A percentile compares a stretch with the other conserved stretches of the same genome.
phyloP scores from a whole-genome alignment of 495 filamentous ascomycete genomes.

The Lophiostoma macrostomum region DNA sequence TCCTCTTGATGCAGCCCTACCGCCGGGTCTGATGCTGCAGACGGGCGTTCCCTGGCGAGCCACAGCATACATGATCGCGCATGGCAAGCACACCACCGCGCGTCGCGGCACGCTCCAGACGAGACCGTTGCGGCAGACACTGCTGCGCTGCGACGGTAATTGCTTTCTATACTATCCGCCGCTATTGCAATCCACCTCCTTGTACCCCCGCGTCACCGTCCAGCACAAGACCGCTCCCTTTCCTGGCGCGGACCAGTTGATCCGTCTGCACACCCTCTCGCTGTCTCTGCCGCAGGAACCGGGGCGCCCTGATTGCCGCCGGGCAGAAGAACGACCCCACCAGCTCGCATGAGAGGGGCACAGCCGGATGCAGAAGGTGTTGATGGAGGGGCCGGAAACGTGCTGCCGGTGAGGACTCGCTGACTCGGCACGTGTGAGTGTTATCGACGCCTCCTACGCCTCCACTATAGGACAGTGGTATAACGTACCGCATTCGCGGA shows the following conservation, averaged over 20 bases:
- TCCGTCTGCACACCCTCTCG: conserved; percentile 20
- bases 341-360: conserved; percentile 21
- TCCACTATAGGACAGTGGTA: too few species aligned
- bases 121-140: too few species aligned
- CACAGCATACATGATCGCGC: too few species aligned
- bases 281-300: background rate
- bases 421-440: too few species aligned
- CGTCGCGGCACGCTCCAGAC: too few species aligned
- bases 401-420: too few species aligned
- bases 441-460: too few species aligned
- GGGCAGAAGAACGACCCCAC: conserved; percentile 6
- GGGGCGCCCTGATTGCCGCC: conserved; percentile 13
- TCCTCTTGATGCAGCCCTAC: conserved; percentile 25
- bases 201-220: conserved; percentile 3
- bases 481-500: too few species aligned
- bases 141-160: too few species aligned
- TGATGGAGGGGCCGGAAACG: too few species aligned
- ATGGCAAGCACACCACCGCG: too few species aligned
- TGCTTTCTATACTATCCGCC: background rate
- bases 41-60: too few species aligned
- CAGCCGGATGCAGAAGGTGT: conserved; percentile 20
- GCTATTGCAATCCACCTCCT: conserved; percentile 1
- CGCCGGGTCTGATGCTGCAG: background rate
- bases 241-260: conserved; percentile 10
- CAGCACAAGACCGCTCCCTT: background rate